Percentiles rank a stretch among this genome's conserved stretches.
Evolutionary conservation across 2,329 filamentous ascomycete species (phyloP).

Genomic region (Zasmidium citrigriseum): DNA sequence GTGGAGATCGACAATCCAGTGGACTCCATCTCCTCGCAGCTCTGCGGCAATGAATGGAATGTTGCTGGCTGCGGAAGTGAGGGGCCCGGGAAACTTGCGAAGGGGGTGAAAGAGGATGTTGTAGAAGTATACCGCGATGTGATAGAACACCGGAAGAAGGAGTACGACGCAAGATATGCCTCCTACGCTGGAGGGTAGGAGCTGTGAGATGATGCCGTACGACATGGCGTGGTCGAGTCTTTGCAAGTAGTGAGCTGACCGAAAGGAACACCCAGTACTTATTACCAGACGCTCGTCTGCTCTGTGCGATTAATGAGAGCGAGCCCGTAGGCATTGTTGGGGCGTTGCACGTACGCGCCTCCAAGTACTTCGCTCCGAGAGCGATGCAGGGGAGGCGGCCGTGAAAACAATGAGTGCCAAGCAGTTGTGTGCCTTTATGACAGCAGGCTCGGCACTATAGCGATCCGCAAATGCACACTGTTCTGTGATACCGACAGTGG

Average conservation of each 20-base stretch:
- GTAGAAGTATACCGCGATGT: slow-evolving; percentile 31
- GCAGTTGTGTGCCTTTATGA: too few relatives aligned
- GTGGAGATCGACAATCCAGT: slow-evolving; percentile 30
- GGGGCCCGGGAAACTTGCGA: slow-evolving; percentile 40
- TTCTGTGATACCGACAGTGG: too few relatives aligned
- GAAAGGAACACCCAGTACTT: too few relatives aligned
- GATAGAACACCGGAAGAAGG: slow-evolving; percentile 4
- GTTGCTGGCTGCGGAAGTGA: slow-evolving; percentile 12
- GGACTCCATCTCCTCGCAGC: slow-evolving; percentile 7
- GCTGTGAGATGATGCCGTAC: not conserved
- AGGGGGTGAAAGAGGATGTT: slow-evolving; percentile 47
- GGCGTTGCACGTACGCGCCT: too few relatives aligned
- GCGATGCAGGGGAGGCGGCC: too few relatives aligned
- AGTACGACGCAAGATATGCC: not conserved
- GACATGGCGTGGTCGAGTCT: not conserved
- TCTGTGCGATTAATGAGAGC: too few relatives aligned
- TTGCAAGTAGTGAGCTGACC: not conserved
- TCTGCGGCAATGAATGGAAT: slow-evolving; percentile 9
- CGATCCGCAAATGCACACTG: too few relatives aligned
- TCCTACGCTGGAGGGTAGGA: not conserved
- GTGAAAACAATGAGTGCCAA: too few relatives aligned
- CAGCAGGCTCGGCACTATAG: too few relatives aligned
- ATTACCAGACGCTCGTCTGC: too few relatives aligned
- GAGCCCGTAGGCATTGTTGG: too few relatives aligned
- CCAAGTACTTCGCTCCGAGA: too few relatives aligned